These are phyloP conservation scores for Candida nanaspora DNA, from an alignment of 805 yeast species.

Conservation along the genomic window DNA sequence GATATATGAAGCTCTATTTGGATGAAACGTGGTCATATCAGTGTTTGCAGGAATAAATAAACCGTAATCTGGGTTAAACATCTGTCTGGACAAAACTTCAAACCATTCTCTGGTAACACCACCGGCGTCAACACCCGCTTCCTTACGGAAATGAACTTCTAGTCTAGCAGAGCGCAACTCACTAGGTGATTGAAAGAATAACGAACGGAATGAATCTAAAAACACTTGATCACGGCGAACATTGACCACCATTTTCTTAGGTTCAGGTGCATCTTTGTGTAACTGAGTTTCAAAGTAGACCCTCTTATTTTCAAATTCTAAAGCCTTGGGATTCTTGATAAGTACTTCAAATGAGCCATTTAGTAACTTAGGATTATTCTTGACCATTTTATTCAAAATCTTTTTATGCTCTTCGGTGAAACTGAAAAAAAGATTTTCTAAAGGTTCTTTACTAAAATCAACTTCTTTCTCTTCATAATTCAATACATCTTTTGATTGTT, in stretches of 20 bases:
- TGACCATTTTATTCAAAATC: constrained; percentile 83
- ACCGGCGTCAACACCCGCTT: constrained; percentile 97
- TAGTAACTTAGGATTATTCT: constrained; percentile 87
- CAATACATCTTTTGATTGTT: constrained; percentile 44
- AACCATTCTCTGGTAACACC: constrained; percentile 98
- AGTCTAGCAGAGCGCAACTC: constrained; percentile 68
- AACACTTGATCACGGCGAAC: constrained; percentile 89
- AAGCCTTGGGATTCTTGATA: constrained; percentile 78
- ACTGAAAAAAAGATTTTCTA: constrained; percentile 71
- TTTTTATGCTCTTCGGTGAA: constrained; percentile 87
- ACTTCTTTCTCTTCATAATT: constrained; percentile 57
- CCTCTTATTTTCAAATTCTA: constrained; percentile 92
- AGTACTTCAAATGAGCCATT: constrained; percentile 91
- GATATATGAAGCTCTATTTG: constrained; percentile 85
- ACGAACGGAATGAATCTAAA: constrained; percentile 77
- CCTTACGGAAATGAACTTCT: constrained; percentile 83
- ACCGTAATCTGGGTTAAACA: constrained; percentile 95
- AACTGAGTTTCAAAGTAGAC: constrained; percentile 74
- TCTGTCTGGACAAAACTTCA: constrained; percentile 86
- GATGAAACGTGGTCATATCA: constrained; percentile 91
- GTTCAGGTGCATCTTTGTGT: constrained; percentile 38
- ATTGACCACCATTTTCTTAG: constrained; percentile 49
- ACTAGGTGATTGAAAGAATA: constrained; percentile 70
- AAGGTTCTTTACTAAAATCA: constrained; percentile 68
- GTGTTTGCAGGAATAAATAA: constrained; percentile 85